Evolutionary conservation across 352 stramenopile species (phyloP), one percentile per base, ranked within the genome.

Genomic region (Aphanomyces euteiches): DNA sequence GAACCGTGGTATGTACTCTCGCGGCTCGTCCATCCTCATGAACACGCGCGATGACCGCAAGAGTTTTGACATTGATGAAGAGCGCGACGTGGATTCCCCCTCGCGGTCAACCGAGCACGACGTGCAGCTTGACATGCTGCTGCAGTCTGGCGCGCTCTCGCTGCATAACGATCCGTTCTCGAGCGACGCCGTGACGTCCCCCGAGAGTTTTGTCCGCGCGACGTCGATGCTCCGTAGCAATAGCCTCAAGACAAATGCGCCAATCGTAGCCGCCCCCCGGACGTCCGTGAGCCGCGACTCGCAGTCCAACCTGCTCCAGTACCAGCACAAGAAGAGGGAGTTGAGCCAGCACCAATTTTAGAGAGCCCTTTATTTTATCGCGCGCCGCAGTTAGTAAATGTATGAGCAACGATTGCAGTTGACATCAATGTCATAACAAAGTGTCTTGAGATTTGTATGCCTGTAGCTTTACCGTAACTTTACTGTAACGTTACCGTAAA

Each of bases 301-400:
- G 86, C 92, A 85, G 38, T 74, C 91, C 67, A 90, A 77, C 75
- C 84, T 94, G 74, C 81, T 94, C 68, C 84, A 81, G 68, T 94
- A 94, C 74, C 85, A 85, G 56, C 89, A 91, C 73, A 83, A 82
- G 47, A 90, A 90, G 71, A 47, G 54, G 10, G 15, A 61, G 21
- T 19, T 61, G 19, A 61, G 54, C 54, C 54, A 61, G 54, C 54
- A 61, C 21, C 54, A 61, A 37, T 61, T 61, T 61, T 61, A 61
- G 54, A 61, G 37, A 37, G 6, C 13, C 45, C 15, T 61, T 37
- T 45, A 61, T n/a, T 37, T 39, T 61, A 40, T 61, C 28, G 28
- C 28, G 28, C 28, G 28, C 28, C 28, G 28, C 28, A 28, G 28
- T 28, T 28, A 28, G 28, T 28, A 28, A 28, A 28, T 28, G 28